These are phyloP conservation scores for Amanita subjunquillea DNA, from an alignment of 768 basidiomycete species.

Conservation along the genomic window DNA sequence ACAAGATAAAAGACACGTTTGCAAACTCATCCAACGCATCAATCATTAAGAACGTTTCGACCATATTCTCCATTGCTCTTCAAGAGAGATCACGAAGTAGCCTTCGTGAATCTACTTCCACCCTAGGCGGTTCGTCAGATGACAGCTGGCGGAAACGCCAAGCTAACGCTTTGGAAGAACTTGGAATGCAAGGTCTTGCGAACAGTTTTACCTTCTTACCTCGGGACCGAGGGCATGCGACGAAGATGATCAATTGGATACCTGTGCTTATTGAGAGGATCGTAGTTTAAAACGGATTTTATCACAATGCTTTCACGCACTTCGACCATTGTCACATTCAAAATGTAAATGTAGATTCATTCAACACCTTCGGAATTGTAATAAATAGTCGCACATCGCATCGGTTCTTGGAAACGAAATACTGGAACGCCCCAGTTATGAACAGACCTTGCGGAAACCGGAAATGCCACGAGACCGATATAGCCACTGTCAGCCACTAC, in stretches of 20 bases:
- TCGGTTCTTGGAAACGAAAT: too few relatives aligned
- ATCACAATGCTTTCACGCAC: background rate
- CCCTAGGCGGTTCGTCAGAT: conserved; percentile 51
- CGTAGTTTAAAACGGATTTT: background rate
- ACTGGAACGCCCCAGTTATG: too few relatives aligned
- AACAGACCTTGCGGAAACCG: too few relatives aligned
- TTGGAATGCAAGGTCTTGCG: conserved; percentile 68
- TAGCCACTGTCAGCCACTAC: too few relatives aligned
- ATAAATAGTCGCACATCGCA: too few relatives aligned
- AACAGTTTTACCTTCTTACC: conserved; percentile 64
- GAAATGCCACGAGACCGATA: too few relatives aligned
- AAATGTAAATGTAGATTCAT: background rate
- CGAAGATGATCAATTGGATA: conserved; percentile 69
- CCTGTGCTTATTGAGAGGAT: conserved; percentile 23
- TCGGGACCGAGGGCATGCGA: conserved; percentile 39
- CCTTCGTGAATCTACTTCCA: conserved; percentile 49
- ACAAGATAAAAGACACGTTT: conserved; percentile 64
- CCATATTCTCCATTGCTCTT: conserved; percentile 61
- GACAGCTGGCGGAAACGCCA: conserved; percentile 31
- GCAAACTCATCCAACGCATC: conserved; percentile 60
- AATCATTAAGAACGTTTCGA: conserved; percentile 65
- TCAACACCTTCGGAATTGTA: too few relatives aligned
- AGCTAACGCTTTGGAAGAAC: conserved; percentile 52
- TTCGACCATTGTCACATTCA: background rate
- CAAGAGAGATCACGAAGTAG: conserved; percentile 35